phyloP scores from a whole-genome alignment of 768 basidiomycete species.

The Leccinellum rugosiceps region DNA sequence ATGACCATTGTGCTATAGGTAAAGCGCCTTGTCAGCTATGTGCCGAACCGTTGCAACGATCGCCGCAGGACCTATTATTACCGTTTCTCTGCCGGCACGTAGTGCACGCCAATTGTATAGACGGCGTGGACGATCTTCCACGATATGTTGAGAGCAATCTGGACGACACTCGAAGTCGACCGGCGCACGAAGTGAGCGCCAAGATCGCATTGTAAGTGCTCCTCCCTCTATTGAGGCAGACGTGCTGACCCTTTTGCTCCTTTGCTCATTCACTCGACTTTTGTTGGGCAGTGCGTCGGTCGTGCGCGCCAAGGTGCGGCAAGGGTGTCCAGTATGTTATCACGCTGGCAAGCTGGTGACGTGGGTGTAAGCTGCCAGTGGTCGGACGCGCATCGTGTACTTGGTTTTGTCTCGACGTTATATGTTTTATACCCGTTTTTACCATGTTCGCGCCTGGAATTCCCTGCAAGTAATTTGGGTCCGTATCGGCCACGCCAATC shows the following conservation, averaged over 20 bases:
- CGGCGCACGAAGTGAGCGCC: constrained; percentile 50
- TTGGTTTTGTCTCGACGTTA: constrained; percentile 11
- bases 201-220: constrained; percentile 74
- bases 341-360: constrained; percentile 48
- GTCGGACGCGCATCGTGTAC: background rate
- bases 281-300: constrained; percentile 57
- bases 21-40: constrained; percentile 70
- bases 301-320: constrained; percentile 56
- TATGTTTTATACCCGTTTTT: constrained; percentile 14
- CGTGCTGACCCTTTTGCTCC: background rate
- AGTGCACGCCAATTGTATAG: constrained; percentile 77
- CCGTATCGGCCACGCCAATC: no score
- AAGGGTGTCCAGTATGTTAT: constrained; percentile 79
- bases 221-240: background rate
- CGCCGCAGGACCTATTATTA: constrained; percentile 56
- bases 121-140: constrained; percentile 62
- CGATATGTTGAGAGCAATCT: constrained; percentile 55
- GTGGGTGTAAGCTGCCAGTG: background rate
- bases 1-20: constrained; percentile 37
- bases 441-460: no score
- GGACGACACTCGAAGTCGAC: constrained; percentile 35
- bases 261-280: no score
- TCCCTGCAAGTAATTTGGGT: no score
- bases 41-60: constrained; percentile 50
- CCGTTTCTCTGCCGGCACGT: constrained; percentile 87